Evolutionary conservation across 257 asterid genomes (phyloP).

Genomic region (Agastache rugosa): DNA sequence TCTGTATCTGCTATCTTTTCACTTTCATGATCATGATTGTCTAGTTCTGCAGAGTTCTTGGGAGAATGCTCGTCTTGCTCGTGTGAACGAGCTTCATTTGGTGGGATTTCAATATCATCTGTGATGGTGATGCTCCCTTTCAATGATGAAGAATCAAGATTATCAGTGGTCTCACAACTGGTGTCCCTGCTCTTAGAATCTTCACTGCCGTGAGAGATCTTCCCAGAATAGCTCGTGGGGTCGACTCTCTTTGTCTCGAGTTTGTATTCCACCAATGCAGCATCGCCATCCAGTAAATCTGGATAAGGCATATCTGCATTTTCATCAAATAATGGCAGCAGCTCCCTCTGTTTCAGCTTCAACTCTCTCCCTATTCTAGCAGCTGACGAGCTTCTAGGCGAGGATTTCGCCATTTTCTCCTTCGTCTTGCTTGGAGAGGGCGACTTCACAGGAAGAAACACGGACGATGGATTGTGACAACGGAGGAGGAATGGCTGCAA

Average conservation of each 20-base stretch:
- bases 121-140: slow-evolving; percentile 44
- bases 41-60: slow-evolving; percentile 18
- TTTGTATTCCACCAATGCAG: slow-evolving; percentile 42
- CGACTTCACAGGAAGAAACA: slow-evolving; percentile 88
- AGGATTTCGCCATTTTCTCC: slow-evolving; percentile 55
- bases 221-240: slow-evolving; percentile 75
- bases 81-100: slow-evolving; percentile 39
- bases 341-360: slow-evolving; percentile 54
- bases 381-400: slow-evolving; percentile 56
- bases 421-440: slow-evolving; percentile 75
- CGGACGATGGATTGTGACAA: slow-evolving; percentile 73
- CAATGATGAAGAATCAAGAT: slow-evolving; percentile 29
- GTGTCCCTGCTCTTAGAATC: slow-evolving; percentile 74
- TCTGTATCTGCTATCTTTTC: slow-evolving; percentile 30
- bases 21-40: slow-evolving; percentile 37
- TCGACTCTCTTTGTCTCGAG: slow-evolving; percentile 84
- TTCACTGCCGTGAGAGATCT: slow-evolving; percentile 64
- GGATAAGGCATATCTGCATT: slow-evolving; percentile 46
- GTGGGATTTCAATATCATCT: slow-evolving; percentile 39
- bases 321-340: slow-evolving; percentile 66
- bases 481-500: slow-evolving; percentile 85
- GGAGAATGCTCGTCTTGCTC: slow-evolving; percentile 44
- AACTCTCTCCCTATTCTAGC: slow-evolving; percentile 54
- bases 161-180: slow-evolving; percentile 52
- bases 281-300: slow-evolving; percentile 42